phyloP scores from a whole-genome alignment of 306 rosid species.

The Malus orientalis region DNA sequence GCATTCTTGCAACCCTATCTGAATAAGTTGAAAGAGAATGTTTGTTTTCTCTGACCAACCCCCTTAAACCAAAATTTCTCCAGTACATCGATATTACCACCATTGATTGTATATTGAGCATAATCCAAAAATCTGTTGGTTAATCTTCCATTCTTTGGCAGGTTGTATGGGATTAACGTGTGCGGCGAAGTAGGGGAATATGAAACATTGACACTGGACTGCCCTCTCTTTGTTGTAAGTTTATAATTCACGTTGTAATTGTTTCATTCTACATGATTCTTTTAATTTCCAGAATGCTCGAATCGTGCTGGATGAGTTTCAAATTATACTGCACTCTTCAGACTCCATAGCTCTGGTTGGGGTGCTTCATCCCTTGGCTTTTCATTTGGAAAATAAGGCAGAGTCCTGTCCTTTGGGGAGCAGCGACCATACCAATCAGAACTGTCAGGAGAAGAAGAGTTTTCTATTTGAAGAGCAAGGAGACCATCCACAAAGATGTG shows the following conservation, averaged over 20 bases:
- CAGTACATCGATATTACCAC: neutral
- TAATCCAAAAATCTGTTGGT: neutral
- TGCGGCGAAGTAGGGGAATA: conserved; percentile 99
- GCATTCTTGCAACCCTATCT: conserved; percentile 58
- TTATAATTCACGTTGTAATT: neutral
- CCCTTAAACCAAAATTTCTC: neutral
- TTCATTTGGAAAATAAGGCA: conserved; percentile 78
- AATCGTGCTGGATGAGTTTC: conserved; percentile 69
- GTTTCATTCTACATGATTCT: too few species aligned
- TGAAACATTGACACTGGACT: conserved; percentile 90
- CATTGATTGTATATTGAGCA: neutral
- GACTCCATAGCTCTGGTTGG: conserved; percentile 91
- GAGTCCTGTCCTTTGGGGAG: conserved; percentile 20
- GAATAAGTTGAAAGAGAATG: conserved; percentile 83
- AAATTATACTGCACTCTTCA: conserved; percentile 78
- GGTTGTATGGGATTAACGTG: conserved; percentile 81
- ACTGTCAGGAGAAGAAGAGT: conserved; percentile 33
- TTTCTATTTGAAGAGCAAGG: conserved; percentile 57
- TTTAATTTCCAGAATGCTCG: conserved; percentile 58
- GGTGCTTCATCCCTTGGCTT: conserved; percentile 74
- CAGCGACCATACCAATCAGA: conserved; percentile 27
- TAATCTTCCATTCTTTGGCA: conserved; percentile 19
- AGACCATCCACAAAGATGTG: conserved; percentile 37
- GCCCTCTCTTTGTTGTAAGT: conserved; percentile 86
- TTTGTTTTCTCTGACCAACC: neutral